phyloP scores from a whole-genome alignment of 164 flowering plant genomes.

The Annona squamosa region DNA sequence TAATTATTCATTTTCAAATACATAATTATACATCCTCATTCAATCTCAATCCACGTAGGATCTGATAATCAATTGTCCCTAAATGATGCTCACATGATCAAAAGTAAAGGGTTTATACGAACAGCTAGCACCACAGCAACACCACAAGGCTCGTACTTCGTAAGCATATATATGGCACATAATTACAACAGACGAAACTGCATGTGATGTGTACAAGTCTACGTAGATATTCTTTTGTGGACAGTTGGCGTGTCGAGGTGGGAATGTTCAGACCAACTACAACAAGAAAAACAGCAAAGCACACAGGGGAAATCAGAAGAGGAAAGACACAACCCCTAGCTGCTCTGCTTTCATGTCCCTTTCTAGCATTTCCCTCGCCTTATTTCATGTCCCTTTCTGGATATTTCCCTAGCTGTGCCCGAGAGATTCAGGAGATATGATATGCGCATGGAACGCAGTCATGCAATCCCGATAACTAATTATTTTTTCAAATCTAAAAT shows the following conservation, averaged over 20 bases:
- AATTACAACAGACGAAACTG: not conserved
- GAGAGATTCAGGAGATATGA: too few species aligned
- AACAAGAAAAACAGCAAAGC: slow-evolving; percentile 1
- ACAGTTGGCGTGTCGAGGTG: slow-evolving; percentile 22
- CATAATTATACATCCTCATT: too few species aligned
- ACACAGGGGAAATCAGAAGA: not conserved
- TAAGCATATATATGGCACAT: not conserved
- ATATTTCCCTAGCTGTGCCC: not conserved
- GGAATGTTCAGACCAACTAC: slow-evolving; percentile 9
- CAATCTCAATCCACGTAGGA: too few species aligned
- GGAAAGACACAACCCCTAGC: slow-evolving; percentile 4
- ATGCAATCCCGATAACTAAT: too few species aligned
- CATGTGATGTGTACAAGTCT: not conserved
- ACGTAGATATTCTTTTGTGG: not conserved
- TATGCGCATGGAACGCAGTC: too few species aligned
- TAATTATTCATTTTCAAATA: too few species aligned
- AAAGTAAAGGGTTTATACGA: too few species aligned
- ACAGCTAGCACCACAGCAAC: too few species aligned
- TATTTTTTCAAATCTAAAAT: too few species aligned
- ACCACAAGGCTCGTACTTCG: too few species aligned
- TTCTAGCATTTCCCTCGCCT: not conserved
- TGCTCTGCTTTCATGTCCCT: slow-evolving; percentile 4
- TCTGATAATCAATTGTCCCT: too few species aligned
- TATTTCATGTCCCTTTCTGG: not conserved
- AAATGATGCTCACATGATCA: too few species aligned